These are phyloP conservation scores for Deuterostichococcus epilithicus DNA, from an alignment of 139 green algal genomes.

Conservation along the genomic window DNA sequence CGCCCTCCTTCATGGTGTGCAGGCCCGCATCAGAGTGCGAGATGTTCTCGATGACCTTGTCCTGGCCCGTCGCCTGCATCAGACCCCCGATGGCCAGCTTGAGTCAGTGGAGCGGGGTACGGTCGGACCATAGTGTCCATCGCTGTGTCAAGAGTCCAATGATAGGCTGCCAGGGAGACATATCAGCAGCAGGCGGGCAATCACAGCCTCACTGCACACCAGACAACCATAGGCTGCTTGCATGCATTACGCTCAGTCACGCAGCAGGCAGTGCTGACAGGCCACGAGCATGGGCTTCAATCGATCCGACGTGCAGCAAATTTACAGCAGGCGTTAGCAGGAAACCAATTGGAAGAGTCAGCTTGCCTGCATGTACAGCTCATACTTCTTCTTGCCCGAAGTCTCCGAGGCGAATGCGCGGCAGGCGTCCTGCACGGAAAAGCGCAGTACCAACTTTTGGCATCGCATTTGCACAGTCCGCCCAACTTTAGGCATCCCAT, in stretches of 20 bases:
- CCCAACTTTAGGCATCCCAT: too few relatives aligned
- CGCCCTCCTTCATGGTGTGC: not conserved
- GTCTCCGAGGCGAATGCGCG: conserved; percentile 9
- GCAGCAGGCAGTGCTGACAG: too few relatives aligned
- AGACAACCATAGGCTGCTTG: too few relatives aligned
- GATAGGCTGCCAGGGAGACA: too few relatives aligned
- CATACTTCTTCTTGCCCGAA: conserved; percentile 12
- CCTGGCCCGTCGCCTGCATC: conserved; percentile 28
- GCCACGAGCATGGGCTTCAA: too few relatives aligned
- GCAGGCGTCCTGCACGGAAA: conserved; percentile 20
- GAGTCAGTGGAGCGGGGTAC: not conserved
- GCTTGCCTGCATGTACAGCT: conserved; percentile 18
- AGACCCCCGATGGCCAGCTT: conserved; percentile 2
- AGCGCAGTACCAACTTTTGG: not conserved
- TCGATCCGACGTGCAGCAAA: too few relatives aligned
- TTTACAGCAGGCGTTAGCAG: not conserved
- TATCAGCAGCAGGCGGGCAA: too few relatives aligned
- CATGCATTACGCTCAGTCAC: too few relatives aligned
- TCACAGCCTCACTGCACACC: too few relatives aligned
- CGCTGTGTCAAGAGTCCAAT: too few relatives aligned
- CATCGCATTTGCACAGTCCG: not conserved
- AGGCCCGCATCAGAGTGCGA: not conserved
- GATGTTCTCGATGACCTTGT: conserved; percentile 19
- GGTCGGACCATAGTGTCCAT: too few relatives aligned
- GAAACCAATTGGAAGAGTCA: not conserved